Conservation (phyloP, 2,329 filamentous ascomycete species). For the Fusarium verticillioides region DNA sequence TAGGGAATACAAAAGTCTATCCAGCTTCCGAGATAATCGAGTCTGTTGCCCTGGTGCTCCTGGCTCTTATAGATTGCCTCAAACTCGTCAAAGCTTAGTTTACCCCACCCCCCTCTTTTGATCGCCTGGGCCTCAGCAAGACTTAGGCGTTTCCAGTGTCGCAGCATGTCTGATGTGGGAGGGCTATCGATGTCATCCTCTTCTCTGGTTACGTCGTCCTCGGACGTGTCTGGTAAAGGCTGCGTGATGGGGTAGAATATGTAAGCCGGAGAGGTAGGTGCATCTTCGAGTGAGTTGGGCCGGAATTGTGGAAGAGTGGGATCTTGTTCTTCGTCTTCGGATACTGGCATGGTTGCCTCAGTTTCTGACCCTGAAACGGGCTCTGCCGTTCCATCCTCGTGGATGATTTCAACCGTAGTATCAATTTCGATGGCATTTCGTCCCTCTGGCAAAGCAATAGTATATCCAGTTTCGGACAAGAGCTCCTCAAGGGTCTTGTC, state of each 20-base stretch:
- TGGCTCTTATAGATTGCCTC: conserved; percentile 77
- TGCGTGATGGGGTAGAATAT: conserved; percentile 42
- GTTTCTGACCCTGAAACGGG: conserved; percentile 29
- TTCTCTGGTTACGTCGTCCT: conserved; percentile 1
- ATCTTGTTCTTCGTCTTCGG: conserved; percentile 59
- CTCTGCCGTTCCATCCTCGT: conserved; percentile 37
- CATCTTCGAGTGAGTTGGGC: conserved; percentile 59
- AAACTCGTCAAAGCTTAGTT: conserved; percentile 83
- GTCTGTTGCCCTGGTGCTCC: conserved; percentile 69
- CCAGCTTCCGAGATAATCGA: conserved; percentile 90
- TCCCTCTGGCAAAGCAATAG: conserved; percentile 49
- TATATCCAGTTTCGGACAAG: conserved; percentile 58
- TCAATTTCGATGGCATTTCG: conserved; percentile 50
- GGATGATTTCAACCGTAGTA: conserved; percentile 38
- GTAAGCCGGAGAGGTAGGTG: conserved; percentile 14
- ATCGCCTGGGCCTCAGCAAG: conserved; percentile 75
- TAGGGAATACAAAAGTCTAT: conserved; percentile 82
- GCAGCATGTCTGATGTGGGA: conserved; percentile 50
- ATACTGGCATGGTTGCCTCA: conserved; percentile 7
- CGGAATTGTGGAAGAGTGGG: conserved; percentile 76
- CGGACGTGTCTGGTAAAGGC: neutral
- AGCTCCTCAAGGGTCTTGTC: conserved; percentile 51
- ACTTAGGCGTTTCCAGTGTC: conserved; percentile 67
- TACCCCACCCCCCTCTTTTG: conserved; percentile 80
- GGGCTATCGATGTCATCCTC: conserved; percentile 35